phyloP scores from a whole-genome alignment of 169 alveolate species.

The Sarcocystis neurona region DNA sequence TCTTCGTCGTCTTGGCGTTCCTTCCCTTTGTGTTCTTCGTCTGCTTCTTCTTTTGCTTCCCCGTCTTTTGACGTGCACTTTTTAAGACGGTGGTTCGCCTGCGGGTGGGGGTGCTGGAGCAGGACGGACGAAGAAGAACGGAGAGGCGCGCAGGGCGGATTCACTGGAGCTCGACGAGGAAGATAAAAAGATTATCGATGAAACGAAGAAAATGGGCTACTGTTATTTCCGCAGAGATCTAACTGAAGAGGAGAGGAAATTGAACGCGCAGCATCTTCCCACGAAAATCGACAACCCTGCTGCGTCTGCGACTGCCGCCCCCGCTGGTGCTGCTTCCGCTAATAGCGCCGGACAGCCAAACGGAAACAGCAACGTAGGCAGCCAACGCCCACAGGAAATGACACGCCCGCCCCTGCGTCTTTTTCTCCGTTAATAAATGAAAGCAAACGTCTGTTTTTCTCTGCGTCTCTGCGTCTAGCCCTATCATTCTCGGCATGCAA shows the following conservation, averaged over 20 bases:
- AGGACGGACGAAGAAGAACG: neutral
- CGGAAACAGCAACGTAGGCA: neutral
- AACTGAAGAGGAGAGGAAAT: slow-evolving; percentile 71
- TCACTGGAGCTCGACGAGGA: slow-evolving; percentile 72
- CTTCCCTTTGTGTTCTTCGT: neutral
- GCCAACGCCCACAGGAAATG: neutral
- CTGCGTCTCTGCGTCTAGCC: neutral
- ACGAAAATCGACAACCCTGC: slow-evolving; percentile 8
- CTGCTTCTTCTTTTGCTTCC: neutral
- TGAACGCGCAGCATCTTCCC: slow-evolving; percentile 65
- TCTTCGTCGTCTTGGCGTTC: neutral
- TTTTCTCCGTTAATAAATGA: neutral
- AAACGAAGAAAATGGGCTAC: slow-evolving; percentile 76
- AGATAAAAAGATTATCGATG: slow-evolving; percentile 69
- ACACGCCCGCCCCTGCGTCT: neutral
- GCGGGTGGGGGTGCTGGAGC: too few species aligned
- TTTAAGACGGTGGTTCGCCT: neutral
- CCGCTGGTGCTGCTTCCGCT: neutral
- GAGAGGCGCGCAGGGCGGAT: neutral
- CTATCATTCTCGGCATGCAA: too few species aligned
- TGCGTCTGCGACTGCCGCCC: neutral
- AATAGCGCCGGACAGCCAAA: too few species aligned
- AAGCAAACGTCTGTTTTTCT: neutral
- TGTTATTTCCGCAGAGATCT: slow-evolving; percentile 72
- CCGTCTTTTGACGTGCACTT: neutral